phyloP scores from a whole-genome alignment of 2,329 filamentous ascomycete genomes.

The Fusarium sp. region DNA sequence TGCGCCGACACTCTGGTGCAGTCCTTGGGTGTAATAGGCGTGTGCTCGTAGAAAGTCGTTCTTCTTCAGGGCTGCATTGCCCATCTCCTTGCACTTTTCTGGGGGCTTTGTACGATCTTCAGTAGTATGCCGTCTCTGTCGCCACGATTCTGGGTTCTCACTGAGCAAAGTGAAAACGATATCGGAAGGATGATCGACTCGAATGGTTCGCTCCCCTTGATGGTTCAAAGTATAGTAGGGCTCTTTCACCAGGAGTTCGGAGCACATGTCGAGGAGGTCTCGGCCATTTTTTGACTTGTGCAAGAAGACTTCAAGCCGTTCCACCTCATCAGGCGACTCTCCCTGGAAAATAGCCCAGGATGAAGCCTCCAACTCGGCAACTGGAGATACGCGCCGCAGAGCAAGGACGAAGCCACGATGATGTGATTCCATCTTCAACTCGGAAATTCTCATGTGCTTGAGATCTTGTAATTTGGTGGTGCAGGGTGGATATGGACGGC shows the following conservation, averaged over 20 bases:
- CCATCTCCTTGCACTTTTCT: slow-evolving; percentile 42
- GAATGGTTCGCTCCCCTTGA: slow-evolving; percentile 55
- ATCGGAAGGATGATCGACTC: slow-evolving; percentile 51
- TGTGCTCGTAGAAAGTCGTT: slow-evolving; percentile 36
- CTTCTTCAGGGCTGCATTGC: slow-evolving; percentile 45
- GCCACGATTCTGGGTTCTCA: slow-evolving; percentile 35
- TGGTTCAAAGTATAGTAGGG: slow-evolving; percentile 60
- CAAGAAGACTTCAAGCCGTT: slow-evolving; percentile 48
- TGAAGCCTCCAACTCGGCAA: slow-evolving; percentile 37
- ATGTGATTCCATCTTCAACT: slow-evolving; percentile 47
- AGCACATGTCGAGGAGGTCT: slow-evolving; percentile 50
- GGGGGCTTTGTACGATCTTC: slow-evolving; percentile 9
- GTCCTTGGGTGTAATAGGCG: slow-evolving; percentile 44
- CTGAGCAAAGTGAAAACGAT: slow-evolving; percentile 33
- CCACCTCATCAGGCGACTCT: slow-evolving; percentile 35
- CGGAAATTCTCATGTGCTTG: slow-evolving; percentile 38
- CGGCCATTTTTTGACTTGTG: slow-evolving; percentile 49
- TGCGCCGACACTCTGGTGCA: slow-evolving; percentile 9
- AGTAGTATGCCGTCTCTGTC: background rate
- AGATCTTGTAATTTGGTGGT: slow-evolving; percentile 31
- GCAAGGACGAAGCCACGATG: slow-evolving; percentile 44
- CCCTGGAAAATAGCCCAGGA: slow-evolving; percentile 51
- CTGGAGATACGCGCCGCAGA: slow-evolving; percentile 45
- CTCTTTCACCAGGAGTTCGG: slow-evolving; percentile 59
- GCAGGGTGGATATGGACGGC: slow-evolving; percentile 44